These are phyloP conservation scores for Gossypioides kirkii DNA, from an alignment of 345 rosid genomes.

Conservation along the genomic window DNA sequence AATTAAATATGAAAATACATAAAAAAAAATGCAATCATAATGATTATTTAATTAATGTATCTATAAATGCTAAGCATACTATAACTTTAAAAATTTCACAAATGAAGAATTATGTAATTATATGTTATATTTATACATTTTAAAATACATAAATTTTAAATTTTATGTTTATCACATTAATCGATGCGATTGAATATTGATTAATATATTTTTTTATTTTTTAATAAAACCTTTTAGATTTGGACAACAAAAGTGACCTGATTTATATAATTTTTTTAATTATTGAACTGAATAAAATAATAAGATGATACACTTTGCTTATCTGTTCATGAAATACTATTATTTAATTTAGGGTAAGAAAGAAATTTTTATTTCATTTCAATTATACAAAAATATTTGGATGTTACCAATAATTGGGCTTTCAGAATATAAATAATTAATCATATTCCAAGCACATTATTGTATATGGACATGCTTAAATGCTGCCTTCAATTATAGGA, in stretches of 20 bases:
- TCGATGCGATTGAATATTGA: neutral
- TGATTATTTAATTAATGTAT: neutral
- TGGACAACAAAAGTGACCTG: neutral
- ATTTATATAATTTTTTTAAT: neutral
- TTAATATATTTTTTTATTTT: neutral
- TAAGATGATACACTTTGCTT: neutral
- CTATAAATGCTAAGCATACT: too few relatives aligned
- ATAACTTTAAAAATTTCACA: too few relatives aligned
- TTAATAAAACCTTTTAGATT: neutral
- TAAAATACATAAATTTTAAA: neutral
- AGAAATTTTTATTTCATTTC: neutral
- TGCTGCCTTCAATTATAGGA: neutral
- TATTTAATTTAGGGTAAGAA: neutral
- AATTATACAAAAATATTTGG: neutral
- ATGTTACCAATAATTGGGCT: neutral
- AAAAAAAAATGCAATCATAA: neutral
- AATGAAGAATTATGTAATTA: too few relatives aligned
- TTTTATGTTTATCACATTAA: neutral
- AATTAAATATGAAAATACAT: neutral
- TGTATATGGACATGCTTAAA: neutral
- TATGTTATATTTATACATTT: neutral
- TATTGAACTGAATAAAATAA: neutral
- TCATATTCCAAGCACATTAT: neutral
- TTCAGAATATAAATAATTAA: neutral
- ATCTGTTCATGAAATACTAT: neutral